Percentiles rank a stretch among this genome's conserved stretches.
phyloP scores from a whole-genome alignment of 2,329 filamentous ascomycete species.

The Penicillium oxalicum region DNA sequence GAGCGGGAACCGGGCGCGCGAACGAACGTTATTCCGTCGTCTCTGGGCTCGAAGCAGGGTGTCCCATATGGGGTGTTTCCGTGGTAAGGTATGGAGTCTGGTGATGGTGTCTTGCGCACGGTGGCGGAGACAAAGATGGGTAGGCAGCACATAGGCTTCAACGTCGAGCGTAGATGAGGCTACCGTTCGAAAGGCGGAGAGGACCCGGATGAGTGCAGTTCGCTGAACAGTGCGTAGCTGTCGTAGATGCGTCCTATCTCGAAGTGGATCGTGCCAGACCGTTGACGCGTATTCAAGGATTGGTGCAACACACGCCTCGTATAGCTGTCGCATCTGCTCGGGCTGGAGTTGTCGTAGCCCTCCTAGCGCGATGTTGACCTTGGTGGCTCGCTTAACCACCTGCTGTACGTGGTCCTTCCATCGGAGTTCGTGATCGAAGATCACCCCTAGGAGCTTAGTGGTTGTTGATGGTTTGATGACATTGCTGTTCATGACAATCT shows the following conservation, averaged over 20 bases:
- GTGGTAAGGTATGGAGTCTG: constrained; percentile 18
- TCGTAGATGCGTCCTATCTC: constrained; percentile 18
- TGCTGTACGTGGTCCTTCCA: constrained; percentile 19
- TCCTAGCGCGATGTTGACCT: constrained; percentile 10
- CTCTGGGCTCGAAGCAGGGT: constrained; percentile 11
- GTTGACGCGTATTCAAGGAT: constrained; percentile 22
- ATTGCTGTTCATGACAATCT: background rate
- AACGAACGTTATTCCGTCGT: constrained; percentile 12
- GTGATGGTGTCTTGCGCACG: constrained; percentile 15
- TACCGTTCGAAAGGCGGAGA: constrained; percentile 20
- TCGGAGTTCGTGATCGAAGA: constrained; percentile 20
- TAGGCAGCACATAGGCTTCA: constrained; percentile 17
- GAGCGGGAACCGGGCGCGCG: constrained; percentile 15
- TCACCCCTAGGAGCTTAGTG: constrained; percentile 18
- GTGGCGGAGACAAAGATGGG: constrained; percentile 12
- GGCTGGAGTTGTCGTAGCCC: constrained; percentile 18
- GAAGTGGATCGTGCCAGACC: constrained; percentile 20
- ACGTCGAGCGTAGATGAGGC: constrained; percentile 19
- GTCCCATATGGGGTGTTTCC: constrained; percentile 15
- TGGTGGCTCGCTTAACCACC: constrained; percentile 17
- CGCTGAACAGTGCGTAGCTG: constrained; percentile 18
- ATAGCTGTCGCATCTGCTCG: constrained; percentile 22
- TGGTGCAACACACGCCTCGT: constrained; percentile 20
- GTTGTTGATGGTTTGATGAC: background rate
- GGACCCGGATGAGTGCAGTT: constrained; percentile 14